phyloP scores from a whole-genome alignment of 352 stramenopile species.

The Phytophthora lateralis region DNA sequence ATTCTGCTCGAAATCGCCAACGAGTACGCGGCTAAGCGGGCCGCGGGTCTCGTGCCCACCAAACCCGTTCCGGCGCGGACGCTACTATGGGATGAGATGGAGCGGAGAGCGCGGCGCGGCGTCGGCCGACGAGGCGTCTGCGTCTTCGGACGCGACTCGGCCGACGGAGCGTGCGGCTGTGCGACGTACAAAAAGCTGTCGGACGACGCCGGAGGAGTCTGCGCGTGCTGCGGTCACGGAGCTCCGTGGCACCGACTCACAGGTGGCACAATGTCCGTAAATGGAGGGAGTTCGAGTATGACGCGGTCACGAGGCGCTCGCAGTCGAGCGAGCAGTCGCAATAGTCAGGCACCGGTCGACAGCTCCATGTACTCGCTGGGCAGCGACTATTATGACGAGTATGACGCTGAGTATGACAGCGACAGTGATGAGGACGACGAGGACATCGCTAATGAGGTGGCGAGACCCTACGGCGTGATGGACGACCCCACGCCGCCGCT shows the following conservation, averaged over 20 bases:
- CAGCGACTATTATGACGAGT: slow-evolving; percentile 54
- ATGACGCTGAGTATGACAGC: slow-evolving; percentile 49
- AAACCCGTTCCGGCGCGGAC: slow-evolving; percentile 74
- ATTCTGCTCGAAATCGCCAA: slow-evolving; percentile 80
- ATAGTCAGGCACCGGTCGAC: slow-evolving; percentile 29
- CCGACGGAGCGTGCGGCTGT: slow-evolving; percentile 58
- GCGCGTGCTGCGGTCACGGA: slow-evolving; percentile 73
- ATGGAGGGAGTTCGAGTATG: slow-evolving; percentile 10
- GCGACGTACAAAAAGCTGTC: slow-evolving; percentile 58
- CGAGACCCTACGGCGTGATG: slow-evolving; percentile 51
- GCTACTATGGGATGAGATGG: slow-evolving; percentile 83
- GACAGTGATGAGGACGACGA: slow-evolving; percentile 69
- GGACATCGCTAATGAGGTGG: slow-evolving; percentile 76
- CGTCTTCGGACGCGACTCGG: slow-evolving; percentile 60
- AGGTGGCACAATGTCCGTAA: slow-evolving; percentile 47
- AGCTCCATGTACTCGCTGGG: slow-evolving; percentile 42
- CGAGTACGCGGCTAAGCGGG: slow-evolving; percentile 81
- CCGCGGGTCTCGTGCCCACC: slow-evolving; percentile 71
- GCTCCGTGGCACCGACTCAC: slow-evolving; percentile 70
- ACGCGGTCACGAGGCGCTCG: slow-evolving; percentile 25
- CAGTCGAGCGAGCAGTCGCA: slow-evolving; percentile 44
- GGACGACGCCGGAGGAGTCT: slow-evolving; percentile 62
- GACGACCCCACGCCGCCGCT: slow-evolving; percentile 38
- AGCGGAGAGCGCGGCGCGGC: slow-evolving; percentile 44
- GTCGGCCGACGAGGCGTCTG: slow-evolving; percentile 63